Base-by-base conservation (phyloP, 805 yeast genomes). In the Teunomyces lycoperdinae region DNA sequence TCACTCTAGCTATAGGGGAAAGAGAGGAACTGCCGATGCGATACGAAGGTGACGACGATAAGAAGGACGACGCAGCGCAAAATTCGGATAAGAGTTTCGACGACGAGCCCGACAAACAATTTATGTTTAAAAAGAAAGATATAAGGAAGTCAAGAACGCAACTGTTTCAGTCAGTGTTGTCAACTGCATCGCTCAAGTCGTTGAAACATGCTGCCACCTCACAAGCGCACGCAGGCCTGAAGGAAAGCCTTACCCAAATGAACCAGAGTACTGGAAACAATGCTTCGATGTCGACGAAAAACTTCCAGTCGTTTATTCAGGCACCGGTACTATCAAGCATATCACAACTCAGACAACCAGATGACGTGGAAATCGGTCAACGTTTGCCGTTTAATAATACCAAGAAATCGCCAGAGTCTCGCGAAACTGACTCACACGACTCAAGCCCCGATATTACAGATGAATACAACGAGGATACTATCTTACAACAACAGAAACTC, bases 281-380 rank as follows among this genome's bases (percentile, higher is more conserved):
- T 11, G 17, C 34, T 8, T 16, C 34, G 14, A 32, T 30, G 31
- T 50, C 54, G 36, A 45, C 51, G 30, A 56, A 68, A 54, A 68
- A 73, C 56, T 70, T 71, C 58, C 78, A 73, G 58, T 66, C 73
- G 17, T 72, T 69, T 49, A 73, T 73, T 46, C 78, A 73, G 57
- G 78, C 77, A 1, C 78, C 78, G 1, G 77, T 71, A 4, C 58
- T 73, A 40, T 68, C 73, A 34, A 62, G 69, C 48, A 67, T 70
- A 36, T 50, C 71, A 14, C 68, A 64, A 43, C 55, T 63, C 38
- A 67, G 62, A 31, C 49, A 48, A n/a, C 56, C 53, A 16, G 69
- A 69, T 40, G 69, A 70, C 29, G 52, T 64, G 5, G 70, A 64
- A 43, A 73, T 73, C n/a, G 78, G 78, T 20, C 67, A 68, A 46